A percentile compares a stretch with the other conserved stretches of the same genome.
Conservation (phyloP, 23 red algal species). For the Agarophyton chilense region DNA sequence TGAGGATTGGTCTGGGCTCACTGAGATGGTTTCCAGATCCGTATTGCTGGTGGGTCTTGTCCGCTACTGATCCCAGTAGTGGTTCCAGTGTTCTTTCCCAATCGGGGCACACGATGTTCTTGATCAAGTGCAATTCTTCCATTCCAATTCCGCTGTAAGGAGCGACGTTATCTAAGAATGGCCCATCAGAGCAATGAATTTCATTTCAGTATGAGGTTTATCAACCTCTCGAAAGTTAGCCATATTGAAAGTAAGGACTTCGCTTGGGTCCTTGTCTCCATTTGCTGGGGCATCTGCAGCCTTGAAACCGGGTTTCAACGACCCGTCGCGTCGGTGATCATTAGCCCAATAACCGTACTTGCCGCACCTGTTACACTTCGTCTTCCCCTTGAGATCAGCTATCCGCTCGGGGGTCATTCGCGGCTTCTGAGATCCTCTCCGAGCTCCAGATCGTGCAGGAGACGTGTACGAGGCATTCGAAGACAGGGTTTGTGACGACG, state of each 20-base stretch:
- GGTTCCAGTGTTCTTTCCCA: neutral
- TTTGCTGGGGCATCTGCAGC: neutral
- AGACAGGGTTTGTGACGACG: neutral
- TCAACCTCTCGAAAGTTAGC: neutral
- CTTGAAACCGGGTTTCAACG: slow-evolving; percentile 5
- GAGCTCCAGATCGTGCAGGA: too few relatives aligned
- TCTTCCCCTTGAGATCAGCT: slow-evolving; percentile 15
- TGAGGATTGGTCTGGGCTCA: neutral
- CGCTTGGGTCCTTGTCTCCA: neutral
- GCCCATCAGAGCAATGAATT: slow-evolving; percentile 11
- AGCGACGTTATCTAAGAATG: slow-evolving; percentile 34
- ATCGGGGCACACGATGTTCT: neutral
- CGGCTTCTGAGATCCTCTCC: too few relatives aligned
- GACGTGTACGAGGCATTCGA: neutral
- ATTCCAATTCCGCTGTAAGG: slow-evolving; percentile 37
- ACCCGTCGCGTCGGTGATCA: slow-evolving; percentile 35
- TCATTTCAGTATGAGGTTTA: neutral
- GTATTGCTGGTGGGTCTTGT: slow-evolving; percentile 45
- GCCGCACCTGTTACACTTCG: slow-evolving; percentile 16
- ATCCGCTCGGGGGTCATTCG: slow-evolving; percentile 1
- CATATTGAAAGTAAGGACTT: slow-evolving; percentile 13
- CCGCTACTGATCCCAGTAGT: neutral
- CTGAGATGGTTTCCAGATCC: slow-evolving; percentile 44
- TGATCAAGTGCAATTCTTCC: neutral
- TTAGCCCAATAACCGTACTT: slow-evolving; percentile 28